Conservation (phyloP, 345 rosid species). For the Rhodamnia argentea region DNA sequence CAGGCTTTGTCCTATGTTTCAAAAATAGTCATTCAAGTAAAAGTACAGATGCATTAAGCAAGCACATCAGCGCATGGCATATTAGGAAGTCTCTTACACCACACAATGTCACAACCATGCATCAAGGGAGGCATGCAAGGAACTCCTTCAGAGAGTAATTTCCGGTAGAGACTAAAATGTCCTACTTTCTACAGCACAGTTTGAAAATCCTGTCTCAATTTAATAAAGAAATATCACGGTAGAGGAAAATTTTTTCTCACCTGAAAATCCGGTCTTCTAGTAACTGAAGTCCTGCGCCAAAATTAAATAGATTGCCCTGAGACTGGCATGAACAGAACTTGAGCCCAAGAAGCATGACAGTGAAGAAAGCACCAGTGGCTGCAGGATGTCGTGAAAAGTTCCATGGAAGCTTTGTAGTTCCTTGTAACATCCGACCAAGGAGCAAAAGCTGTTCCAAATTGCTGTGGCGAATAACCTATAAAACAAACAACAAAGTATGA, state of each 20-base stretch:
- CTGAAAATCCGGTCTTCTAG: constrained; percentile 90
- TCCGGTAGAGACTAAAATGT: no score
- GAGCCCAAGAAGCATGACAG: constrained; percentile 94
- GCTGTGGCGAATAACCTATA: constrained; percentile 81
- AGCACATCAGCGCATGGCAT: not conserved
- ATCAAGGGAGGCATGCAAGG: no score
- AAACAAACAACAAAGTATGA: not conserved
- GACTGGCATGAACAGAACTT: constrained; percentile 86
- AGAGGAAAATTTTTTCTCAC: constrained; percentile 19
- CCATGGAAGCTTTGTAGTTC: constrained; percentile 79
- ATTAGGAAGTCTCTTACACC: no score
- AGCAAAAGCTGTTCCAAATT: constrained; percentile 93
- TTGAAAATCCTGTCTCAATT: not conserved
- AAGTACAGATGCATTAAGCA: not conserved
- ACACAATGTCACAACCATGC: no score
- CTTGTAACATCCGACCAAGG: constrained; percentile 82
- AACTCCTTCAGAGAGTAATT: no score
- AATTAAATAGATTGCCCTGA: constrained; percentile 77
- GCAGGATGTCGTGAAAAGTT: constrained; percentile 95
- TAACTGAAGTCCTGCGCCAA: constrained; percentile 78
- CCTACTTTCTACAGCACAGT: not conserved
- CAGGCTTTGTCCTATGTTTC: not conserved
- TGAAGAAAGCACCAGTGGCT: constrained; percentile 92
- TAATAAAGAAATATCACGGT: not conserved
- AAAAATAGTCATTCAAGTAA: no score